Evolutionary conservation across 2,329 filamentous ascomycete genomes (phyloP).

Genomic region (Stemphylium vesicarium): DNA sequence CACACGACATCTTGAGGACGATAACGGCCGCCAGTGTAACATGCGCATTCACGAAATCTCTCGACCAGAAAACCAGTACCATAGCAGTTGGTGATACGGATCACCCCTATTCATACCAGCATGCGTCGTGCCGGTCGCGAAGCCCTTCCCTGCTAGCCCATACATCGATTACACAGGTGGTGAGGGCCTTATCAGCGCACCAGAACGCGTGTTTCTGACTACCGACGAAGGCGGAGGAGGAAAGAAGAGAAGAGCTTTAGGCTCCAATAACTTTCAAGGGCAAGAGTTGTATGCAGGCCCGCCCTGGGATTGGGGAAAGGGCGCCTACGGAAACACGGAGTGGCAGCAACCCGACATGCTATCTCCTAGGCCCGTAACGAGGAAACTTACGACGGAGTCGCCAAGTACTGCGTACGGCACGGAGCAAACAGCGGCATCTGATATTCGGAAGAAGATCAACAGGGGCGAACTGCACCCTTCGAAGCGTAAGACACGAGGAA

Average conservation of each 20-base stretch:
- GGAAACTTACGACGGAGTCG: neutral
- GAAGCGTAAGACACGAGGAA: neutral
- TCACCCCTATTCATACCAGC: neutral
- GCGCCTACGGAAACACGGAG: neutral
- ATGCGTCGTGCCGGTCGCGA: neutral
- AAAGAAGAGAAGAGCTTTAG: neutral
- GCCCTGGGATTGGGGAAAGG: neutral
- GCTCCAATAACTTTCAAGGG: neutral
- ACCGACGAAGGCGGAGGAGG: neutral
- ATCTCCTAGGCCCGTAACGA: neutral
- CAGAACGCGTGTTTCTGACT: neutral
- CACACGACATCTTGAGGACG: neutral
- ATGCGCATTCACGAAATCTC: neutral
- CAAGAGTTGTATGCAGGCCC: neutral
- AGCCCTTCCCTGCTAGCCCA: neutral
- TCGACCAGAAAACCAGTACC: neutral
- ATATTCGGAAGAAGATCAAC: neutral
- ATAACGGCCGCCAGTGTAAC: neutral
- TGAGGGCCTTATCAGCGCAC: constrained; percentile 1
- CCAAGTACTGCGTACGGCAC: neutral
- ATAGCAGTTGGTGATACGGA: constrained; percentile 4
- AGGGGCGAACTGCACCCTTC: neutral
- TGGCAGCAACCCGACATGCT: neutral
- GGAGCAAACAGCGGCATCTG: neutral
- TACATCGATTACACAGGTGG: neutral